Evolutionary conservation across 2,329 filamentous ascomycete genomes (phyloP).

Genomic region (Claviceps capensis): DNA sequence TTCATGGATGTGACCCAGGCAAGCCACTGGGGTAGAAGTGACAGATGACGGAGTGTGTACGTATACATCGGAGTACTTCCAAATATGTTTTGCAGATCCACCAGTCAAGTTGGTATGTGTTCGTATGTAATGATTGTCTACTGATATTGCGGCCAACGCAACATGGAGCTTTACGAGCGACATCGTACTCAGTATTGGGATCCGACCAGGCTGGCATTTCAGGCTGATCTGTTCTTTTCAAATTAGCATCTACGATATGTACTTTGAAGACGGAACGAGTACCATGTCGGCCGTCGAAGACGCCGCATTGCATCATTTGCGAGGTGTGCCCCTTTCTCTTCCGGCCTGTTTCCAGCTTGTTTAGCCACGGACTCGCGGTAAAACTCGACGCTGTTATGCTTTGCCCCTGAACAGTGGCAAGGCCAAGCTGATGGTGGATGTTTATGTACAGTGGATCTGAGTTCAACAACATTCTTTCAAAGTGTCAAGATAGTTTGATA

Average conservation of each 20-base stretch:
- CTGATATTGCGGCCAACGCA: neutral
- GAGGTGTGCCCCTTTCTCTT: neutral
- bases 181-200: neutral
- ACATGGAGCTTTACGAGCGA: neutral
- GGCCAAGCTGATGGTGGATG: neutral
- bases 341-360: neutral
- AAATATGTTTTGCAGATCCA: neutral
- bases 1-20: slow-evolving; percentile 6
- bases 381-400: neutral
- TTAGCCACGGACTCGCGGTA: neutral
- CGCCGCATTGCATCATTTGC: neutral
- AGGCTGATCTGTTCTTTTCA: neutral
- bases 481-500: too few species aligned
- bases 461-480: too few species aligned
- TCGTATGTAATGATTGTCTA: neutral
- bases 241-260: neutral
- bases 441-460: too few species aligned
- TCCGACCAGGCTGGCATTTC: neutral
- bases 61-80: slow-evolving; percentile 11
- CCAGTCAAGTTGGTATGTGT: neutral
- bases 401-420: neutral
- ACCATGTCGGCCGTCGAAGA: neutral
- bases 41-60: slow-evolving; percentile 9
- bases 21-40: slow-evolving; percentile 6
- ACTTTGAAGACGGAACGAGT: neutral